Evolutionary conservation across 306 rosid species (phyloP).

Genomic region (Begonia peltatifolia): DNA sequence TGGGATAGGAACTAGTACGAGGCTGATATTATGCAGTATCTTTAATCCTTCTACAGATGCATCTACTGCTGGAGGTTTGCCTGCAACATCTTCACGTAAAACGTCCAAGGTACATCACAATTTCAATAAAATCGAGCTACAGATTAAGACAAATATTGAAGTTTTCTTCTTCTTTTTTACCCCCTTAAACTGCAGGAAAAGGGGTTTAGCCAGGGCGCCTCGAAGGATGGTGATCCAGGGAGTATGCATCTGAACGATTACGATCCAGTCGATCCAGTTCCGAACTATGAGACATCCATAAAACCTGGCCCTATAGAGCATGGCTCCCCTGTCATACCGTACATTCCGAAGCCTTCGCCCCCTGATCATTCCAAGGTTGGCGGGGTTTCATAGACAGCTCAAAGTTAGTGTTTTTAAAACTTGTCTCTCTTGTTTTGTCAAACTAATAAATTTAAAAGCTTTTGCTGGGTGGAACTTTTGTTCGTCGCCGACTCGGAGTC

Average conservation of each 20-base stretch:
- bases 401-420: neutral
- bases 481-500: conserved; percentile 16
- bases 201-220: too few relatives aligned
- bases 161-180: too few relatives aligned
- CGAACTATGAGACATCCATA: conserved; percentile 27
- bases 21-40: too few relatives aligned
- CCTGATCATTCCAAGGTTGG: too few relatives aligned
- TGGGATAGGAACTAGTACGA: too few relatives aligned
- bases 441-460: conserved; percentile 41
- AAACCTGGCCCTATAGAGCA: conserved; percentile 64
- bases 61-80: too few relatives aligned
- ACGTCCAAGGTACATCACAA: too few relatives aligned
- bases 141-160: too few relatives aligned
- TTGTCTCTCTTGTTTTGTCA: conserved; percentile 5
- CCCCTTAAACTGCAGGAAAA: too few relatives aligned
- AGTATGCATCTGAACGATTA: conserved; percentile 41
- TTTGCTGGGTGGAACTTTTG: conserved; percentile 7
- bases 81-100: too few relatives aligned
- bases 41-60: neutral
- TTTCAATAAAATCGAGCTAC: too few relatives aligned
- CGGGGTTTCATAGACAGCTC: conserved; percentile 2
- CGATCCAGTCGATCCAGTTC: conserved; percentile 42
- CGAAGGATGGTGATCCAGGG: neutral
- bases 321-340: conserved; percentile 52
- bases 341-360: conserved; percentile 52